These are phyloP conservation scores for Blastomyces gilchristii DNA, from an alignment of 2,329 filamentous ascomycete genomes.

Conservation along the genomic window DNA sequence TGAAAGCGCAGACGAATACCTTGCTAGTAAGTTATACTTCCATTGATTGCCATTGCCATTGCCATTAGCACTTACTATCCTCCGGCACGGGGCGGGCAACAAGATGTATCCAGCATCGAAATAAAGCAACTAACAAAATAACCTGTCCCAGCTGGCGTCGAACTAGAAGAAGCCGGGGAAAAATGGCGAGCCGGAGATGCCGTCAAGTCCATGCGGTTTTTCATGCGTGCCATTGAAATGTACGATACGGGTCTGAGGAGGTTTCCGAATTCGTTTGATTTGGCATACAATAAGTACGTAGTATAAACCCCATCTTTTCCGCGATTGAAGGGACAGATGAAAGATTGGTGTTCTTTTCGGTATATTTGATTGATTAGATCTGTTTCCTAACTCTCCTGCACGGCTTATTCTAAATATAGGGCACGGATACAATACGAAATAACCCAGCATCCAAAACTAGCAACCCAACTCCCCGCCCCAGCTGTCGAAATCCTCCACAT, in stretches of 20 bases:
- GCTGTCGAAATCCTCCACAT: slow-evolving; percentile 47
- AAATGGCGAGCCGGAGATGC: slow-evolving; percentile 66
- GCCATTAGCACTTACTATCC: neutral
- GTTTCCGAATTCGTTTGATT: slow-evolving; percentile 55
- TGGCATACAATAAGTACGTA: slow-evolving; percentile 63
- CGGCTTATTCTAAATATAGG: slow-evolving; percentile 28
- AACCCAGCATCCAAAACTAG: slow-evolving; percentile 54
- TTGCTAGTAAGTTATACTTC: slow-evolving; percentile 40
- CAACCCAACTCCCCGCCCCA: slow-evolving; percentile 47
- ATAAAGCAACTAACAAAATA: neutral
- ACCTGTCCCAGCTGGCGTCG: slow-evolving; percentile 45
- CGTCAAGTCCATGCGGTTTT: slow-evolving; percentile 50
- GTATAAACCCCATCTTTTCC: neutral
- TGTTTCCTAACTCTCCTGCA: neutral
- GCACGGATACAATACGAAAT: slow-evolving; percentile 61
- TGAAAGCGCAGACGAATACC: slow-evolving; percentile 56
- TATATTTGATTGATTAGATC: neutral
- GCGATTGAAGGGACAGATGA: too few relatives aligned
- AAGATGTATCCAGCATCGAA: neutral
- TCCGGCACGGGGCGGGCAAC: neutral
- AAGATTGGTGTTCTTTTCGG: too few relatives aligned
- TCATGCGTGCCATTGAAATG: slow-evolving; percentile 53
- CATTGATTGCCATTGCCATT: neutral
- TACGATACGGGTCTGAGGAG: slow-evolving; percentile 55
- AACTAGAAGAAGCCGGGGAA: slow-evolving; percentile 59